These are phyloP conservation scores for Ceratocystis alfenasii DNA, from an alignment of 2,329 filamentous ascomycete genomes.

Conservation along the genomic window DNA sequence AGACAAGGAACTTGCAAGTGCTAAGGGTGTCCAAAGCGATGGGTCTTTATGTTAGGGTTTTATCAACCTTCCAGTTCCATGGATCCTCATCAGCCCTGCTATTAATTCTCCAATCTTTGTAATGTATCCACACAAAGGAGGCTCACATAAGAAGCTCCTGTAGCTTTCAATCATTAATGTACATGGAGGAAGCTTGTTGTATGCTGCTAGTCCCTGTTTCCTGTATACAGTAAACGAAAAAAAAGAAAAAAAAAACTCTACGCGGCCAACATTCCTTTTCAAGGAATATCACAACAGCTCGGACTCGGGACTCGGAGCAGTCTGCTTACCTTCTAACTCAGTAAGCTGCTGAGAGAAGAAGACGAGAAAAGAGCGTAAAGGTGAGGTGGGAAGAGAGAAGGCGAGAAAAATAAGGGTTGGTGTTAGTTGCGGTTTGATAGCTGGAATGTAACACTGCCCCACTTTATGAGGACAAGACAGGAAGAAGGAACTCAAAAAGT, in stretches of 20 bases:
- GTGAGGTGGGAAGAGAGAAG: neutral
- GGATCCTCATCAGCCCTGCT: too few species aligned
- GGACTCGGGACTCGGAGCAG: neutral
- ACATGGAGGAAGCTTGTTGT: too few species aligned
- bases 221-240: neutral
- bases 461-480: slow-evolving; percentile 1
- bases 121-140: too few species aligned
- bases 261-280: neutral
- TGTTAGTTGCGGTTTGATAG: neutral
- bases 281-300: neutral
- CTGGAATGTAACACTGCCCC: slow-evolving; percentile 5
- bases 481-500: neutral
- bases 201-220: too few species aligned
- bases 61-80: too few species aligned
- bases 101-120: too few species aligned
- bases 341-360: neutral
- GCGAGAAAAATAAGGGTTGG: neutral
- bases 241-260: neutral
- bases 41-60: too few species aligned
- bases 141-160: too few species aligned
- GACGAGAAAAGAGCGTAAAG: neutral
- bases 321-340: neutral
- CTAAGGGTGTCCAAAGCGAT: too few species aligned
- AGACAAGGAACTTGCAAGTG: too few species aligned
- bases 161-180: too few species aligned